These are phyloP conservation scores for Colletotrichum simmondsii DNA, from an alignment of 2,329 filamentous ascomycete species.

Conservation along the genomic window DNA sequence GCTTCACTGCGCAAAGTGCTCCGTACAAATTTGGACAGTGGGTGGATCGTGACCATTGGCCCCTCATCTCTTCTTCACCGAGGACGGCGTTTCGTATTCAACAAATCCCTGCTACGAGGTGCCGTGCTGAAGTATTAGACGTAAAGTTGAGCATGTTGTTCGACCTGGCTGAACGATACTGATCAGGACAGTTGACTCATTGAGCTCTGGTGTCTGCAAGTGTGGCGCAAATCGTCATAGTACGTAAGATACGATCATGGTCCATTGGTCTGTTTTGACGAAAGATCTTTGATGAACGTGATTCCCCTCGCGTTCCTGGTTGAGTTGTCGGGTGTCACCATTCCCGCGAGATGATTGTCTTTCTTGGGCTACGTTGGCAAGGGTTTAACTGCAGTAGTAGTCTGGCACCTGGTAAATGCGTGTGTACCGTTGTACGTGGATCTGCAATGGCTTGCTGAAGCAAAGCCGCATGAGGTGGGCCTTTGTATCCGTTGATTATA, in stretches of 20 bases:
- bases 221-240: neutral
- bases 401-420: neutral
- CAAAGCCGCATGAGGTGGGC: neutral
- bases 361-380: neutral
- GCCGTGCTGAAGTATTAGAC: neutral
- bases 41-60: neutral
- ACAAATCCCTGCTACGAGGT: neutral
- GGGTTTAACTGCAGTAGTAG: neutral
- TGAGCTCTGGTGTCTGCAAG: neutral
- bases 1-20: neutral
- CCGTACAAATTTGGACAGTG: neutral
- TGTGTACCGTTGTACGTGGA: neutral
- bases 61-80: neutral
- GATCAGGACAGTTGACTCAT: neutral
- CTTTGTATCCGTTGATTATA: neutral
- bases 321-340: neutral
- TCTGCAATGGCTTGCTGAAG: neutral
- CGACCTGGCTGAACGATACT: neutral
- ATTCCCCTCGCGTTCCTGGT: neutral
- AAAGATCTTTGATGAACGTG: neutral
- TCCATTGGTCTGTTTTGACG: neutral
- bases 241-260: neutral
- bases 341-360: neutral
- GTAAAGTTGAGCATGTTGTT: neutral
- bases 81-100: too few species aligned